Conservation (phyloP, 441 rosid genomes). For the Monsonia emarginata region DNA sequence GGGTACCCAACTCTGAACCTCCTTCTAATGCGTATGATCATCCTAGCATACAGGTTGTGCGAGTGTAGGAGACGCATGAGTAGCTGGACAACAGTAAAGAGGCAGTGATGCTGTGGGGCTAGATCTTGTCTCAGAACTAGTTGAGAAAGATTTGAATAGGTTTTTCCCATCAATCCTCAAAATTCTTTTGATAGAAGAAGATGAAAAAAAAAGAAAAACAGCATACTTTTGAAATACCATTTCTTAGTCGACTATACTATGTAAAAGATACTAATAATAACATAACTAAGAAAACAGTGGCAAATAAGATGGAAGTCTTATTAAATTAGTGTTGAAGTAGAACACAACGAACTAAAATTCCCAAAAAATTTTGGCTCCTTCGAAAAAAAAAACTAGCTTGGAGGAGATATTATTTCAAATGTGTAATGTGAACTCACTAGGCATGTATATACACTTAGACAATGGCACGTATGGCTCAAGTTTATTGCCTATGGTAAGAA, state of each 20-base stretch:
- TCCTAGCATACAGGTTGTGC: too few relatives aligned
- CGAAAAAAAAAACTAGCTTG: not conserved
- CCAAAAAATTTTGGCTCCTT: not conserved
- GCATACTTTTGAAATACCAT: not conserved
- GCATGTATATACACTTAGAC: not conserved
- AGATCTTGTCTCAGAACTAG: too few relatives aligned
- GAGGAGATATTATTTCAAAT: not conserved
- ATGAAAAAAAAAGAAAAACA: not conserved
- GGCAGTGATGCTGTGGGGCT: too few relatives aligned
- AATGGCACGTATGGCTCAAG: not conserved
- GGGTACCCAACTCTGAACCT: too few relatives aligned
- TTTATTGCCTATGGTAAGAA: not conserved
- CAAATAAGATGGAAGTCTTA: not conserved
- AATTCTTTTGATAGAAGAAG: not conserved
- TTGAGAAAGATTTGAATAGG: too few relatives aligned
- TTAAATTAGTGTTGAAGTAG: not conserved
- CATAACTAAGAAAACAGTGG: not conserved
- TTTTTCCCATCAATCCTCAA: not conserved
- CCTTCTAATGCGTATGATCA: too few relatives aligned
- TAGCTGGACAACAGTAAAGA: too few relatives aligned
- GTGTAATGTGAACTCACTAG: not conserved
- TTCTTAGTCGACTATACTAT: not conserved
- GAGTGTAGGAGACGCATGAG: too few relatives aligned
- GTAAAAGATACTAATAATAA: not conserved
- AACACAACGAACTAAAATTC: not conserved